A percentile compares a stretch with the other conserved stretches of the same genome.
phyloP scores from a whole-genome alignment of 768 basidiomycete species.

The Calocera viscosa region DNA sequence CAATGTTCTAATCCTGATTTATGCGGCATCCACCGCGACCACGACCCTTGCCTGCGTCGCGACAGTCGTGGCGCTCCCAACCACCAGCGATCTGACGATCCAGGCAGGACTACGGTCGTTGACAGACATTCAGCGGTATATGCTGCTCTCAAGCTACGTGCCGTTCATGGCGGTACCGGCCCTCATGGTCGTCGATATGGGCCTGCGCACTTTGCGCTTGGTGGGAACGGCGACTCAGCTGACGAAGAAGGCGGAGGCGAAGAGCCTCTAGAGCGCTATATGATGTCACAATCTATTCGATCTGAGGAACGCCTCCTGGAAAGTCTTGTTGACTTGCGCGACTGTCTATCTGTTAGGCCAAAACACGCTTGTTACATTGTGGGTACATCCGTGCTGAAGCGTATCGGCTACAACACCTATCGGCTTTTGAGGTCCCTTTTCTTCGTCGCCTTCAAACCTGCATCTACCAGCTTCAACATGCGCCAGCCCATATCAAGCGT shows the following conservation, averaged over 20 bases:
- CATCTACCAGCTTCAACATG: too few relatives aligned
- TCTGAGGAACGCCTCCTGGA: too few relatives aligned
- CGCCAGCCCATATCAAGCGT: too few relatives aligned
- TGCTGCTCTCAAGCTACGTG: constrained; percentile 57
- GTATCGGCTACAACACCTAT: too few relatives aligned
- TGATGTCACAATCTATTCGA: too few relatives aligned
- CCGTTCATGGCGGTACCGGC: constrained; percentile 65
- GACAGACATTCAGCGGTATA: constrained; percentile 38
- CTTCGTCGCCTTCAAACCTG: too few relatives aligned
- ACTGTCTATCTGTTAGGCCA: too few relatives aligned
- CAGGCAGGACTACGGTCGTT: constrained; percentile 32
- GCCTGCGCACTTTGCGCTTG: constrained; percentile 18
- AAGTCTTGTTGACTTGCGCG: too few relatives aligned
- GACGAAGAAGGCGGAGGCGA: not conserved
- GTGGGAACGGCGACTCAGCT: not conserved
- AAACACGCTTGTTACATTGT: too few relatives aligned
- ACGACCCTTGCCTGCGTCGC: constrained; percentile 63
- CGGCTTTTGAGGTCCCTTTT: too few relatives aligned
- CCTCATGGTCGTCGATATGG: constrained; percentile 64
- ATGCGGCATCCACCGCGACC: constrained; percentile 65
- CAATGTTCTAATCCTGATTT: constrained; percentile 54
- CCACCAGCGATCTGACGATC: constrained; percentile 23
- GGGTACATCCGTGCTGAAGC: too few relatives aligned
- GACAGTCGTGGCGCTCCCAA: constrained; percentile 43
- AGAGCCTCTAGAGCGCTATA: not conserved